These are phyloP conservation scores for Penicillium crystallinum DNA, from an alignment of 495 filamentous ascomycete species.

Conservation along the genomic window DNA sequence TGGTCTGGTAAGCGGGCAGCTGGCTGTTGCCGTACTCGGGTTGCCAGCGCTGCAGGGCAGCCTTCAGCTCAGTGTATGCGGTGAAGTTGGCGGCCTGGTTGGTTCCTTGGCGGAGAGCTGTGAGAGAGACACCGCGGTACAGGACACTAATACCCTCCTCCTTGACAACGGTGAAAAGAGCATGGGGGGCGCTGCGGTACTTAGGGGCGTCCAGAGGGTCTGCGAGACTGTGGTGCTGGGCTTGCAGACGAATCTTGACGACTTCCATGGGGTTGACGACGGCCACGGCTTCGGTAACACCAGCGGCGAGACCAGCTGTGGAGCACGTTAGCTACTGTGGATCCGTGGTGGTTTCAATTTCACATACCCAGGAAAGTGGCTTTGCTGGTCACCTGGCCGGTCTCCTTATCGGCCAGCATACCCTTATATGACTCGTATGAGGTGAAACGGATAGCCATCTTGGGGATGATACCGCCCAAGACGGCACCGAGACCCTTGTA, in stretches of 20 bases:
- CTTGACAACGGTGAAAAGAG: slow-evolving; percentile 81
- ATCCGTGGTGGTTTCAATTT: background rate
- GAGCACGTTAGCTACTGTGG: background rate
- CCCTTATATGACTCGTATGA: slow-evolving; percentile 96
- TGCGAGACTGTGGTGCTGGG: slow-evolving; percentile 91
- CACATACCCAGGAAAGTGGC: slow-evolving; percentile 73
- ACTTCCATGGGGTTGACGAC: slow-evolving; percentile 99
- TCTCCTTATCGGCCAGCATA: slow-evolving; percentile 64
- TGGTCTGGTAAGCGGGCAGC: slow-evolving; percentile 85
- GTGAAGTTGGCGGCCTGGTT: slow-evolving; percentile 99
- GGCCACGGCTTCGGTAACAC: slow-evolving; percentile 92
- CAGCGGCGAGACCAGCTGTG: slow-evolving; percentile 82
- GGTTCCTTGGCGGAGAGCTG: slow-evolving; percentile 86
- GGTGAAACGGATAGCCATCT: slow-evolving; percentile 99
- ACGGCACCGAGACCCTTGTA: slow-evolving; percentile 98
- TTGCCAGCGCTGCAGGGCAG: slow-evolving; percentile 63
- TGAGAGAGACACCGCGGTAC: slow-evolving; percentile 90
- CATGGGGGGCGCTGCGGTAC: slow-evolving; percentile 97
- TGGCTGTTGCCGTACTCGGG: slow-evolving; percentile 52
- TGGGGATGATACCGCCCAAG: slow-evolving; percentile 92
- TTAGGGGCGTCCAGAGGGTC: slow-evolving; percentile 88
- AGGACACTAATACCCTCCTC: slow-evolving; percentile 86
- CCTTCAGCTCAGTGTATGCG: slow-evolving; percentile 91
- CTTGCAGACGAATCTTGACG: slow-evolving; percentile 95
- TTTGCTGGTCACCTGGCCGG: slow-evolving; percentile 63